Evolutionary conservation across 306 rosid species (phyloP), one percentile per base, ranked within the genome.

Genomic region (Cyclanthera cordifolia): DNA sequence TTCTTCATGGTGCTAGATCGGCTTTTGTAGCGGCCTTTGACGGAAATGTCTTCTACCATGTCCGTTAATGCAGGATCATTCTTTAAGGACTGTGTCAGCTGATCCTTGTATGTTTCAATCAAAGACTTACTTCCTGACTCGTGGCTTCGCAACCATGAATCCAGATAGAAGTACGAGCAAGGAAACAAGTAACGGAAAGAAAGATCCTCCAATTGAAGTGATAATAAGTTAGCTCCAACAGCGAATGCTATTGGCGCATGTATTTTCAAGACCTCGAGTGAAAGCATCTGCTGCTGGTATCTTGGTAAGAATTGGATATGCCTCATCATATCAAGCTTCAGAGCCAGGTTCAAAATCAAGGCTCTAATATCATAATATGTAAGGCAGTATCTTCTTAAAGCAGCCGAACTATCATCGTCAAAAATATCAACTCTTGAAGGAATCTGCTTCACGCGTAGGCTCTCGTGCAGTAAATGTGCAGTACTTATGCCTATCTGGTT

Each of bases 1-100:
- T 93, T 93, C 85, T 87, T 87, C 98, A 93, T 93, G 0, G 94
- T 93, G 70, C 98, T 89, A 71, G 81, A 93, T 13, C 91, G 94
- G 49, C 95, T 93, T 74, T 93, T 93, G 41, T 86, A 86, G 16
- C 96, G 89, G 58, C 94, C 96, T 71, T 79, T 73, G 48, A 93
- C 81, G 0, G 79, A 76, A 69, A 93, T 43, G 81, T 74, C 82
- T 17, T 79, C 84, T 76, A 85, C 83, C 82, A 89, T 50, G 12
- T 66, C 75, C 4, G 77, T 57, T 19, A 89, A 77, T 69, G 75
- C 30, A 10, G 84, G 56, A 74, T 89, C 98, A 17, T 63, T 73
- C 66, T 77, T 78, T 17, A 93, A 76, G 1, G 81, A 51, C 53
- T 41, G 79, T 13, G 85, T 70, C 32, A 93, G 50, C 67, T 80